A percentile compares a stretch with the other conserved stretches of the same genome.
phyloP scores from a whole-genome alignment of 2,329 filamentous ascomycete species.

The Lecanosticta acicola region DNA sequence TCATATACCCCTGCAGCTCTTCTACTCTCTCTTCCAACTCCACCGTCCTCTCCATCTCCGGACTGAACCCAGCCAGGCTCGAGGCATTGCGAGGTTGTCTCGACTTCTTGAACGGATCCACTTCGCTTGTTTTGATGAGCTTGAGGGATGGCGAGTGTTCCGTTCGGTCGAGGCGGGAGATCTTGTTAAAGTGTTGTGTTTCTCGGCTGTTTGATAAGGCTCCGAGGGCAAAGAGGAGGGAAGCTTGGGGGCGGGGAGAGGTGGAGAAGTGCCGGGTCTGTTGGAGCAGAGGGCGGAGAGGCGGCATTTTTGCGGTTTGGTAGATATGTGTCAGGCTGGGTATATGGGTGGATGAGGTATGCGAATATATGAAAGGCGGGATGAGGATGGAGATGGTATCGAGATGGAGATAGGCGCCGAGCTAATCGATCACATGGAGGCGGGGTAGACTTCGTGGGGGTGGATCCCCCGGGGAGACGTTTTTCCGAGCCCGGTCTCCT shows the following conservation, averaged over 20 bases:
- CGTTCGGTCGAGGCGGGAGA: conserved; percentile 24
- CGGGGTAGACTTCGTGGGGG: conserved; percentile 2
- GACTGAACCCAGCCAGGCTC: conserved; percentile 13
- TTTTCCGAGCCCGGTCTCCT: too few species aligned
- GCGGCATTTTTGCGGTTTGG: not conserved
- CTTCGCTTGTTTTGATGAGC: conserved; percentile 29
- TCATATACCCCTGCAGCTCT: conserved; percentile 11
- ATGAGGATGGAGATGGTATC: not conserved
- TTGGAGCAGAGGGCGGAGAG: conserved; percentile 31
- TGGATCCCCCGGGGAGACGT: not conserved
- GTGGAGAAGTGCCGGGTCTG: conserved; percentile 19
- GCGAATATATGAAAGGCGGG: not conserved
- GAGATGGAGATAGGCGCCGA: not conserved
- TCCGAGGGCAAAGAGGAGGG: conserved; percentile 26
- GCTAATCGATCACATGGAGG: conserved; percentile 2
- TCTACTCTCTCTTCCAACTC: conserved; percentile 13
- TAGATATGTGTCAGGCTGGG: not conserved
- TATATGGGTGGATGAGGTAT: not conserved
- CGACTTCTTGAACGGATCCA: conserved; percentile 22
- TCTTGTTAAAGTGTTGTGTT: conserved; percentile 31
- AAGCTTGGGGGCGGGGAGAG: conserved; percentile 11
- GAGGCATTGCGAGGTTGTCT: conserved; percentile 12
- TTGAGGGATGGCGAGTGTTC: conserved; percentile 30
- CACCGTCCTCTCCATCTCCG: conserved; percentile 9
- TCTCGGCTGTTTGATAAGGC: conserved; percentile 29